Evolutionary conservation across 345 rosid genomes (phyloP), one percentile per base, ranked within the genome.

Genomic region (Eucalyptus cloeziana): DNA sequence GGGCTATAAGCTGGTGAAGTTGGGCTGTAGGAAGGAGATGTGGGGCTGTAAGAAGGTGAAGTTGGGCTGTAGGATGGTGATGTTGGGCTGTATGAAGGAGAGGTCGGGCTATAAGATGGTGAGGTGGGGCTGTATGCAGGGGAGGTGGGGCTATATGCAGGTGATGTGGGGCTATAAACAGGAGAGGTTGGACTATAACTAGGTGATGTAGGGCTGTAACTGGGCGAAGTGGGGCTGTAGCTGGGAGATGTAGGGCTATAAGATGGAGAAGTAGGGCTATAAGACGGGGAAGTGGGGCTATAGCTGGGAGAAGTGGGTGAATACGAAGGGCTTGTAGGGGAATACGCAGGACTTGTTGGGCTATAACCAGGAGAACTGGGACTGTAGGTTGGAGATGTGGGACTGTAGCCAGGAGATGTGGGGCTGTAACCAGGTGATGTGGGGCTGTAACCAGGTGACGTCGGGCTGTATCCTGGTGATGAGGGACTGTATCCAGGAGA

Each of bases 1-100:
- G 99, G 98, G 89, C 98, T 96, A 90, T 97, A 97, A 54, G 94
- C 91, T 2, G 99, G 98, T 4, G 99, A 96, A 6, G 98, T 96
- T 4, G 98, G 99, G 45, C 98, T 97, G 88, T 94, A 96, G 31
- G 96, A 90, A 0, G 97, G 99, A 0, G 98, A 97, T 0, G 99
- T 96, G 0, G 99, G 99, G 67, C 98, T 97, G 88, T 96, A 96
- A 0, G 96, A 90, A 0, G 98, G 99, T 2, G 99, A 97, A 0
- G 97, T 96, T 0, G 98, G 99, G 87, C 97, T 97, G 91, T 96
- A 97, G 9, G 96, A 92, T 7, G 99, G 99, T 0, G 99, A 97
- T 0, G 99, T 96, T 0, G 99, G 98, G 86, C 98, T 97, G 91
- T 96, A 97, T 1, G 97, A 91, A 1, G 98, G 99, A 0, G 99